Evolutionary conservation across 768 basidiomycete genomes (phyloP).

Genomic region (Boletus sp.): DNA sequence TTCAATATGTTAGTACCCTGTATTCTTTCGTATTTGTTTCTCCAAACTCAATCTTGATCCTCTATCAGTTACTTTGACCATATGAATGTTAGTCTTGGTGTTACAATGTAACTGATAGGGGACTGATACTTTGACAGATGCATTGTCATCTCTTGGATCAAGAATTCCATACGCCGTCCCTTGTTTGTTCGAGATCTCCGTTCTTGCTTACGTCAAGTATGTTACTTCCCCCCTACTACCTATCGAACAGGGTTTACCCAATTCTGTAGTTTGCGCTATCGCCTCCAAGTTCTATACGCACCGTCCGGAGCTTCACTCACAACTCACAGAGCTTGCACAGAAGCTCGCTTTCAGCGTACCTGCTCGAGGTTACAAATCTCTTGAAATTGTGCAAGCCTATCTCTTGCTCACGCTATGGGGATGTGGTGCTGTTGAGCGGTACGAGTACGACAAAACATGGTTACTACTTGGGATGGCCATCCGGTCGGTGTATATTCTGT

Average conservation of each 20-base stretch:
- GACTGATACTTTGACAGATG: constrained; percentile 42
- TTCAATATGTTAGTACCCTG: constrained; percentile 77
- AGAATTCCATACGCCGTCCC: constrained; percentile 89
- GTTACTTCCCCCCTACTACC: constrained; percentile 27
- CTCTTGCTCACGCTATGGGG: constrained; percentile 87
- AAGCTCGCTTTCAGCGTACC: constrained; percentile 87
- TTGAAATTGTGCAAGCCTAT: constrained; percentile 95
- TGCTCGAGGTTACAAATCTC: constrained; percentile 84
- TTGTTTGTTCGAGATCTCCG: constrained; percentile 91
- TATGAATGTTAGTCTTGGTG: constrained; percentile 54
- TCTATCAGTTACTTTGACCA: constrained; percentile 66
- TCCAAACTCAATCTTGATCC: constrained; percentile 2
- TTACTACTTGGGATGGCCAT: constrained; percentile 82
- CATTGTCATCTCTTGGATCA: constrained; percentile 80
- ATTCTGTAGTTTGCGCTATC: constrained; percentile 80
- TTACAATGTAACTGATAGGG: not conserved
- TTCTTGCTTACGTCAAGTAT: constrained; percentile 90
- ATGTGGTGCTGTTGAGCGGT: constrained; percentile 91
- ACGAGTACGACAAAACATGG: constrained; percentile 97
- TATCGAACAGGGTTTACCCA: not conserved
- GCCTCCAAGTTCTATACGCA: constrained; percentile 84
- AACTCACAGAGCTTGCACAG: constrained; percentile 77
- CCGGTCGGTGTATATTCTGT: constrained; percentile 43
- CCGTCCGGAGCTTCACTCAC: constrained; percentile 77
- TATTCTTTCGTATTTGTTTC: not conserved